A percentile compares a stretch with the other conserved stretches of the same genome.
Evolutionary conservation across 2,329 filamentous ascomycete genomes (phyloP).

Genomic region (Didymella segeticola): DNA sequence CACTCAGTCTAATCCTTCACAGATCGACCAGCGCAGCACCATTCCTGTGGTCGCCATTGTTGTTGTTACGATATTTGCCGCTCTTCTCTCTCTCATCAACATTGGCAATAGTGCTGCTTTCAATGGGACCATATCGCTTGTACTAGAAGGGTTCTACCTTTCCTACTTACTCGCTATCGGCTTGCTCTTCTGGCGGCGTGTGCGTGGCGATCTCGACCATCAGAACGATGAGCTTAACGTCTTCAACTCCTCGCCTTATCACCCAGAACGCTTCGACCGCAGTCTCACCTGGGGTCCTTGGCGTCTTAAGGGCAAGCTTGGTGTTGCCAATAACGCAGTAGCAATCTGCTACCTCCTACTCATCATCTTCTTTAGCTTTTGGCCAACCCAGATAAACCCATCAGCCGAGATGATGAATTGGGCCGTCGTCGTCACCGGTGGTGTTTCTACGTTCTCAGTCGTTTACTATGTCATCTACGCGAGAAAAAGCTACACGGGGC

Average conservation of each 20-base stretch:
- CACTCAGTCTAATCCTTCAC: constrained; percentile 9
- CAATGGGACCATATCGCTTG: constrained; percentile 46
- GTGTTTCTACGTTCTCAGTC: constrained; percentile 38
- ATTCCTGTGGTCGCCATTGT: constrained; percentile 58
- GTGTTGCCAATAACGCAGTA: constrained; percentile 41
- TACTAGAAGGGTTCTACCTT: constrained; percentile 47
- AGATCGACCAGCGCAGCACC: constrained; percentile 46
- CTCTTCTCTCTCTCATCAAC: constrained; percentile 59
- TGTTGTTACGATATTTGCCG: constrained; percentile 53
- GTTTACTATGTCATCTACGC: constrained; percentile 42
- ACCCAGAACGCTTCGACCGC: constrained; percentile 31
- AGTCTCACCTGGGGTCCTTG: constrained; percentile 44
- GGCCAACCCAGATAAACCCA: constrained; percentile 33
- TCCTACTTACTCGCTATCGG: constrained; percentile 45
- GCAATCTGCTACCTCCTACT: constrained; percentile 42
- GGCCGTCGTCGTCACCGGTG: constrained; percentile 42
- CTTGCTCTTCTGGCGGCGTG: constrained; percentile 45
- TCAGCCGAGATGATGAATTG: constrained; percentile 41
- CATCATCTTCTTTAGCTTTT: constrained; percentile 48
- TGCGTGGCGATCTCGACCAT: constrained; percentile 41
- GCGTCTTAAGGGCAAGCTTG: constrained; percentile 38
- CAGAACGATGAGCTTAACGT: constrained; percentile 29
- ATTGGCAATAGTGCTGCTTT: constrained; percentile 55
- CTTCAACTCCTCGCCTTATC: constrained; percentile 24
- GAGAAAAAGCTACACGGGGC: constrained; percentile 41